Base-by-base conservation (phyloP, 768 basidiomycete genomes). In the Macrolepiota fuliginosa region DNA sequence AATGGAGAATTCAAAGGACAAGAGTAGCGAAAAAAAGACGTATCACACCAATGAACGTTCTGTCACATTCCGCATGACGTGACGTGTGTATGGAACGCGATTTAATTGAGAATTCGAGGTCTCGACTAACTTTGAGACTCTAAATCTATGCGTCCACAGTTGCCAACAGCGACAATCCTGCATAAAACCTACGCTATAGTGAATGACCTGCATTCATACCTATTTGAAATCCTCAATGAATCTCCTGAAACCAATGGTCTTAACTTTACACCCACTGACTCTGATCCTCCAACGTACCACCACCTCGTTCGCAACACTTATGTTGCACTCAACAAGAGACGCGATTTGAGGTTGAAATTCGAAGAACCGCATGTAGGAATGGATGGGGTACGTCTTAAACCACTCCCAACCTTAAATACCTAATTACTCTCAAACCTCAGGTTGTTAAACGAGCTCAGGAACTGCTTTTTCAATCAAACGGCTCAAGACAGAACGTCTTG, bases 361-460 rank as follows among this genome's bases (percentile, higher is more conserved):
- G 54, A 61, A 22, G 60, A 61, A 24, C 22, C 60, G 5, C 52
- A 37, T 37, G 53, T 47, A 4, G 60, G 53, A 37, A 61, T 61
- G 54, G 46, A 49, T 47, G 60, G 39, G 62, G 86, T 88, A 63
- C 64, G 79, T 64, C 25, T 17, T 4, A 27, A 4, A 10, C 25
- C 27, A 40, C 52, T 29, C 24, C 19, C 13, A 4, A 10, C 1
- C 17, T 36, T 10, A 37, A 15, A 35, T 58, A 62, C 17, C 27
- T 39, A 53, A 58, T 53, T 13, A 11, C 15, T 54, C 36, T 29
- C 32, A 42, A 45, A 37, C 40, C 32, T 49, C 51, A 91, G 90
- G 70, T 90, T 17, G 79, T 91, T 53, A 83, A 89, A 58, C 78
- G 76, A 62, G 86, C 83, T 3, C 87, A 89, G 66, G 80, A 79